Evolutionary conservation across 2,329 filamentous ascomycete genomes (phyloP).

Genomic region (Botryosphaeria agaves): DNA sequence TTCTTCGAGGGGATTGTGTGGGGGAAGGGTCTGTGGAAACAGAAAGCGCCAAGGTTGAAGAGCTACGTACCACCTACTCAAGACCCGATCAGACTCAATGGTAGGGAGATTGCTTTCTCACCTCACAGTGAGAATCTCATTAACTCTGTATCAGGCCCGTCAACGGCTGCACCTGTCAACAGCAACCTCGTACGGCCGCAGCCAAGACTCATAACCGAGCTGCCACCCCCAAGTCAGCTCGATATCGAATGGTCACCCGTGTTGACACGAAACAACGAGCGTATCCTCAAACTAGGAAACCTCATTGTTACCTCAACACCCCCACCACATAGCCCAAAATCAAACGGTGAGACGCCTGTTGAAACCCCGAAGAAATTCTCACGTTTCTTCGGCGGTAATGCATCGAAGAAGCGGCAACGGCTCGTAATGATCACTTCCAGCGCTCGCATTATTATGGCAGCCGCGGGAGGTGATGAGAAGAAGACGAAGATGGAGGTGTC

Average conservation of each 20-base stretch:
- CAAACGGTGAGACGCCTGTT: conserved; percentile 40
- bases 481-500: conserved; percentile 84
- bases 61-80: conserved; percentile 63
- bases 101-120: conserved; percentile 13
- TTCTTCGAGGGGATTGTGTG: conserved; percentile 84
- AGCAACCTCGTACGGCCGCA: conserved; percentile 42
- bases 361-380: conserved; percentile 71
- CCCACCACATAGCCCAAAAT: conserved; percentile 54
- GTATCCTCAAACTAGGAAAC: conserved; percentile 88
- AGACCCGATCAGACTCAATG: conserved; percentile 40
- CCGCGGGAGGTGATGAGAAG: conserved; percentile 88
- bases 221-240: conserved; percentile 88
- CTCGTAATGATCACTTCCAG: conserved; percentile 91
- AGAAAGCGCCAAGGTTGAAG: conserved; percentile 74
- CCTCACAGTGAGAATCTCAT: conserved; percentile 4
- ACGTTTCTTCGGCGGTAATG: conserved; percentile 81
- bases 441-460: conserved; percentile 75
- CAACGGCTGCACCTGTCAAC: not conserved
- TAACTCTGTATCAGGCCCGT: conserved; percentile 5
- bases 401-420: conserved; percentile 80
- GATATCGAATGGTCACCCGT: conserved; percentile 99
- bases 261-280: conserved; percentile 74
- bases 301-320: conserved; percentile 69
- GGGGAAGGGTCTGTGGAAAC: conserved; percentile 73
- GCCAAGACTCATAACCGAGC: conserved; percentile 75